phyloP scores from a whole-genome alignment of 1,284 basidiomycete genomes.

The Pseudozyma flocculosa region DNA sequence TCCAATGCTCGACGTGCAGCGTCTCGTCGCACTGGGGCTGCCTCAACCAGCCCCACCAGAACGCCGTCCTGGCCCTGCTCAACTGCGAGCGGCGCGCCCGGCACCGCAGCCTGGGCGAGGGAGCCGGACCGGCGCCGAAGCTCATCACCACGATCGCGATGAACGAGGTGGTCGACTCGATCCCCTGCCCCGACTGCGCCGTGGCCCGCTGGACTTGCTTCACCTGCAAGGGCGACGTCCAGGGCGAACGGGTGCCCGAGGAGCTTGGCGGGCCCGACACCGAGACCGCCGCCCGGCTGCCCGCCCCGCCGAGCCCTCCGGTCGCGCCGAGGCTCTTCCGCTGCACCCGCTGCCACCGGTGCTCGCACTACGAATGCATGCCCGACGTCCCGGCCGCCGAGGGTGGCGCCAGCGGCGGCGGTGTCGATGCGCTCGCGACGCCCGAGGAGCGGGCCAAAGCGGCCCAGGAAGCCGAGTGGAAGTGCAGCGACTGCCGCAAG shows the following conservation, averaged over 20 bases:
- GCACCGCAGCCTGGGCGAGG: constrained; percentile 15
- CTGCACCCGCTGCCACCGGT: constrained; percentile 37
- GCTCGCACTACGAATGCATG: constrained; percentile 38
- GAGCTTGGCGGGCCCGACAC: constrained; percentile 14
- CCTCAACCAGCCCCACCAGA: constrained; percentile 16
- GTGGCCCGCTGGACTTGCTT: constrained; percentile 25
- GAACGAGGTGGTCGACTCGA: constrained; percentile 18
- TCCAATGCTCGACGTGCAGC: constrained; percentile 35
- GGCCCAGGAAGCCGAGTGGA: constrained; percentile 19
- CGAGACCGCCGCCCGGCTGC: constrained; percentile 13
- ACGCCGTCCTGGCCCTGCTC: constrained; percentile 17
- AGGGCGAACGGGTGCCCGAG: constrained; percentile 9
- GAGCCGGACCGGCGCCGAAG: constrained; percentile 8
- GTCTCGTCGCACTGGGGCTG: constrained; percentile 42
- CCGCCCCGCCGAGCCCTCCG: constrained; percentile 10
- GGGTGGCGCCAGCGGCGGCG: neutral
- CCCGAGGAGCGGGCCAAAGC: constrained; percentile 23
- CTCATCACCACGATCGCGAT: constrained; percentile 16
- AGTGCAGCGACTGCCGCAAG: constrained; percentile 32
- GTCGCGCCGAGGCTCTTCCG: constrained; percentile 26
- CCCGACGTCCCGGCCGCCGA: constrained; percentile 1
- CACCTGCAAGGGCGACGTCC: constrained; percentile 22
- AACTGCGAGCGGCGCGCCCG: constrained; percentile 12
- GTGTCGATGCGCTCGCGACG: constrained; percentile 5
- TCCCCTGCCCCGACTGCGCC: constrained; percentile 30